A percentile compares a stretch with the other conserved stretches of the same genome.
These are phyloP conservation scores for Arabidopsis hybrid DNA, from an alignment of 441 rosid genomes.

Conservation along the genomic window DNA sequence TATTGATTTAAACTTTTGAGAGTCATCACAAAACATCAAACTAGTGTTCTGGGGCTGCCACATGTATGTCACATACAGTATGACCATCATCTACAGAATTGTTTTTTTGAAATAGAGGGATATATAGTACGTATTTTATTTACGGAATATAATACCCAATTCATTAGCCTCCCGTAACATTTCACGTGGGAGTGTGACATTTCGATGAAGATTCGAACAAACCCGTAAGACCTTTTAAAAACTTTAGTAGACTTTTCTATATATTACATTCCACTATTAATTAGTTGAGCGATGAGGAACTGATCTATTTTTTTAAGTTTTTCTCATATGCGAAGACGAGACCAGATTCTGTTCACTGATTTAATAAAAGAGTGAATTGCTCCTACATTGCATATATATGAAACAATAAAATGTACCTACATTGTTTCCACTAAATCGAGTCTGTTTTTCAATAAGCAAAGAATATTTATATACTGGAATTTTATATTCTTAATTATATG, in stretches of 20 bases:
- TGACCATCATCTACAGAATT: no score
- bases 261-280: background rate
- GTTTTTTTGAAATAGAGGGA: no score
- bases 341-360: background rate
- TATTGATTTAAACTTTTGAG: background rate
- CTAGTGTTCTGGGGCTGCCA: background rate
- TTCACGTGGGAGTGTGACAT: constrained; percentile 6
- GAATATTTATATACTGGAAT: background rate
- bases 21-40: background rate
- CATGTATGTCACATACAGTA: no score
- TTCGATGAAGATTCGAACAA: constrained; percentile 11
- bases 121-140: background rate
- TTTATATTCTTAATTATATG: background rate
- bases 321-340: background rate
- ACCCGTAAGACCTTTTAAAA: background rate
- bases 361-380: background rate
- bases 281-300: background rate
- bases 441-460: background rate
- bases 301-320: background rate
- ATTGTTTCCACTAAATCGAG: no score
- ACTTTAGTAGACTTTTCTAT: background rate
- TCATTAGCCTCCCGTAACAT: background rate
- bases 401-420: no score
- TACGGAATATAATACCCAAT: background rate
- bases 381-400: background rate